Percentiles rank a stretch among this genome's conserved stretches.
Evolutionary conservation across 768 basidiomycete species (phyloP).

Genomic region (Suillus spraguei): DNA sequence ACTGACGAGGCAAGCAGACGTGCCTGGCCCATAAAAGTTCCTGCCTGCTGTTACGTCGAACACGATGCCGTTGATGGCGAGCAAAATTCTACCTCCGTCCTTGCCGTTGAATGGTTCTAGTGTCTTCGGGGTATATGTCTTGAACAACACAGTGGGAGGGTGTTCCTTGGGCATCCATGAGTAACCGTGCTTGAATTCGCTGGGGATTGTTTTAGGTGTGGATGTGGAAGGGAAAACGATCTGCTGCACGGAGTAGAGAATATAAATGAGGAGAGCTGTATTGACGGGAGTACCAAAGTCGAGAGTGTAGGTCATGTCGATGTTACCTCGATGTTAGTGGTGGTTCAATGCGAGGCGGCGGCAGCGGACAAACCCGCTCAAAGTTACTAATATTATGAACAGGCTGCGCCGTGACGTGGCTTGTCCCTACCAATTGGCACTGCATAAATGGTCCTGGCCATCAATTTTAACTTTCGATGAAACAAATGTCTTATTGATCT

Average conservation of each 20-base stretch:
- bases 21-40: slow-evolving; percentile 95
- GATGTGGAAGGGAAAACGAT: slow-evolving; percentile 73
- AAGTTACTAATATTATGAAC: not conserved
- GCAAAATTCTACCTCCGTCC: slow-evolving; percentile 71
- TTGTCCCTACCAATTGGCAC: not conserved
- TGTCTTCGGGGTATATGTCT: slow-evolving; percentile 78
- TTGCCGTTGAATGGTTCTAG: slow-evolving; percentile 67
- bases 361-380: not conserved
- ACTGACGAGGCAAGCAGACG: slow-evolving; percentile 29
- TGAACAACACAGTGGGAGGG: slow-evolving; percentile 75
- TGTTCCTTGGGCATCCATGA: slow-evolving; percentile 91
- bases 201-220: slow-evolving; percentile 50
- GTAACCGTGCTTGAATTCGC: slow-evolving; percentile 82
- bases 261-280: slow-evolving; percentile 76
- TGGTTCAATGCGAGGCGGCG: not conserved
- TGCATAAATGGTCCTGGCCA: not conserved
- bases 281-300: slow-evolving; percentile 72
- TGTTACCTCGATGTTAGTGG: not conserved
- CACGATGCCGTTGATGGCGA: slow-evolving; percentile 85
- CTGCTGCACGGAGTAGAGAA: slow-evolving; percentile 73
- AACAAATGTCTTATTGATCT: not conserved
- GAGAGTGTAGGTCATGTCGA: slow-evolving; percentile 44
- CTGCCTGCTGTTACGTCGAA: slow-evolving; percentile 92
- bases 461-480: too few species aligned
- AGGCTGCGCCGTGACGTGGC: not conserved